Percentiles rank a stretch among this genome's conserved stretches.
Conservation (phyloP, 75 land plant genomes). For the Selaginella moellendorffii region DNA sequence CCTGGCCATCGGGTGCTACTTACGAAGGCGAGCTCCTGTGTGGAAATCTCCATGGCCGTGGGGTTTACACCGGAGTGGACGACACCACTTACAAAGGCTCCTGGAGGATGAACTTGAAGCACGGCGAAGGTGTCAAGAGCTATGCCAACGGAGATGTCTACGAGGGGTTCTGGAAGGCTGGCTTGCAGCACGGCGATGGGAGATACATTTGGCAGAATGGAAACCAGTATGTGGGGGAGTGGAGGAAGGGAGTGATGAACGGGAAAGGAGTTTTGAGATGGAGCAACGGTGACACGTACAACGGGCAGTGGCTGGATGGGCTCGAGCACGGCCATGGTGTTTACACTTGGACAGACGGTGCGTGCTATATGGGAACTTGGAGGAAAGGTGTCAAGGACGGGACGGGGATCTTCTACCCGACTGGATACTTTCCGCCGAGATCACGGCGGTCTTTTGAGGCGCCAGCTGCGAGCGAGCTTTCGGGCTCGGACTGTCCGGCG, state of each 20-base stretch:
- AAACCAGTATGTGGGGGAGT: slow-evolving; percentile 68
- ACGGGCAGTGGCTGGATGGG: slow-evolving; percentile 82
- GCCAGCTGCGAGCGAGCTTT: neutral
- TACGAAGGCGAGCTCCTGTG: slow-evolving; percentile 56
- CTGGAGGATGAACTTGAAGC: slow-evolving; percentile 50
- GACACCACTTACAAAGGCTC: slow-evolving; percentile 45
- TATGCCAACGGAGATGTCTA: slow-evolving; percentile 85
- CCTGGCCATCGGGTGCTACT: slow-evolving; percentile 39
- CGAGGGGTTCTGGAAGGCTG: slow-evolving; percentile 91
- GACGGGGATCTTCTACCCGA: slow-evolving; percentile 30
- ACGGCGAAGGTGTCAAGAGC: slow-evolving; percentile 48
- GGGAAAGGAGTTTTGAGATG: slow-evolving; percentile 88
- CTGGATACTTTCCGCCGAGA: slow-evolving; percentile 7
- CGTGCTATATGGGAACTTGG: slow-evolving; percentile 90
- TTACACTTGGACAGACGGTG: slow-evolving; percentile 77
- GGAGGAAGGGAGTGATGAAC: slow-evolving; percentile 84
- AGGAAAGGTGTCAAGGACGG: slow-evolving; percentile 22
- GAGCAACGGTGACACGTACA: slow-evolving; percentile 66
- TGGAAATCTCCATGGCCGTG: slow-evolving; percentile 44
- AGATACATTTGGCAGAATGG: slow-evolving; percentile 73
- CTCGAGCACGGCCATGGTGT: slow-evolving; percentile 89
- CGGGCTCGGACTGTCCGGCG: neutral
- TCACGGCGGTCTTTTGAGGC: neutral
- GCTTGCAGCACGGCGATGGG: slow-evolving; percentile 67
- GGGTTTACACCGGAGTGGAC: slow-evolving; percentile 39